Evolutionary conservation across 768 basidiomycete species (phyloP).

Genomic region (Auricularia auricula-judae): DNA sequence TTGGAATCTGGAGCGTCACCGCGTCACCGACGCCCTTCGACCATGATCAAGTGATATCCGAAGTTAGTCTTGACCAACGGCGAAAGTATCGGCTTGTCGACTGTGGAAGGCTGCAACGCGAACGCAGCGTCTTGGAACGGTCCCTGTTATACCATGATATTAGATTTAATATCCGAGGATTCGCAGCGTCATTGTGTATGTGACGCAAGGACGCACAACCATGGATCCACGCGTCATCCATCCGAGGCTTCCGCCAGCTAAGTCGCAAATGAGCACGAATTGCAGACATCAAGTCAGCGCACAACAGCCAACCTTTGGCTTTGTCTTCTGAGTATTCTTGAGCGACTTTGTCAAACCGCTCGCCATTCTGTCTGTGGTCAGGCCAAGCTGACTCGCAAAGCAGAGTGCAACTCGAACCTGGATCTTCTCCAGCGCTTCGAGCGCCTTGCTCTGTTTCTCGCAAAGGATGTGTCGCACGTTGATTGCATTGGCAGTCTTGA

Average conservation of each 20-base stretch:
- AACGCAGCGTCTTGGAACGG: constrained; percentile 87
- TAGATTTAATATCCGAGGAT: not conserved
- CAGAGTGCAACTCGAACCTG: constrained; percentile 34
- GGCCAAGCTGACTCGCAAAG: constrained; percentile 1
- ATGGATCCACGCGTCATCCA: constrained; percentile 84
- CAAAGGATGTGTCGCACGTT: constrained; percentile 84
- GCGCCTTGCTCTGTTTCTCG: constrained; percentile 74
- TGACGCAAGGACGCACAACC: constrained; percentile 38
- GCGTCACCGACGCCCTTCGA: constrained; percentile 60
- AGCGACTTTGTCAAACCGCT: constrained; percentile 79
- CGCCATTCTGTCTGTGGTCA: constrained; percentile 43
- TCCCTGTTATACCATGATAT: constrained; percentile 24
- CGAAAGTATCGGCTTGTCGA: constrained; percentile 66
- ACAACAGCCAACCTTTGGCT: constrained; percentile 51
- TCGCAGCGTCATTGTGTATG: not conserved
- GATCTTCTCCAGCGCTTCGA: constrained; percentile 69
- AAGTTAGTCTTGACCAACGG: constrained; percentile 71
- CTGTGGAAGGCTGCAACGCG: constrained; percentile 62
- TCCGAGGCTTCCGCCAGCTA: constrained; percentile 77
- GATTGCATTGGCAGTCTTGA: constrained; percentile 72
- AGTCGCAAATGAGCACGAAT: not conserved
- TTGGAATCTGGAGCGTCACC: too few relatives aligned
- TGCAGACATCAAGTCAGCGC: not conserved
- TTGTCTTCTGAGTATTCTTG: constrained; percentile 89
- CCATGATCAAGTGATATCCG: constrained; percentile 89